Percentiles rank a stretch among this genome's conserved stretches.
These are phyloP conservation scores for Bryoglossum gracile DNA, from an alignment of 495 filamentous ascomycete genomes.

Conservation along the genomic window DNA sequence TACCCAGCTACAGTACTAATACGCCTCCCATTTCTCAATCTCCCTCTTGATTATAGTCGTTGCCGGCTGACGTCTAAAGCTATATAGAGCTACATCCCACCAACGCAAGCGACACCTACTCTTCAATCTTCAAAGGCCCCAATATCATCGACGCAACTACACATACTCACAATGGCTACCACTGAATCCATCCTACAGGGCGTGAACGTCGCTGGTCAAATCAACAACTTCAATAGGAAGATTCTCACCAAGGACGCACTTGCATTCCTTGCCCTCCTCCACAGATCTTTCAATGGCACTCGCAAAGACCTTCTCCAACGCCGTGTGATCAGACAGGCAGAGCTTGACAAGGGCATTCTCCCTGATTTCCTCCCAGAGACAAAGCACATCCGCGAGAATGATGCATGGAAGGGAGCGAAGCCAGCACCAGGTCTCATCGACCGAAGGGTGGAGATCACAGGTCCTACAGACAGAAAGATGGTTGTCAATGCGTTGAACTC, in stretches of 20 bases:
- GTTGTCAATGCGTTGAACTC: slow-evolving; percentile 97
- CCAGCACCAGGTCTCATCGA: slow-evolving; percentile 93
- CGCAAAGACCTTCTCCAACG: slow-evolving; percentile 87
- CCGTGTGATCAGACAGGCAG: slow-evolving; percentile 79
- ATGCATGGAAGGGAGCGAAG: slow-evolving; percentile 88
- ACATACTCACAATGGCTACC: slow-evolving; percentile 51
- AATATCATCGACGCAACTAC: too few species aligned
- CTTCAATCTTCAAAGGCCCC: too few species aligned
- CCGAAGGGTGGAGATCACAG: slow-evolving; percentile 96
- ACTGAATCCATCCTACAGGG: slow-evolving; percentile 75
- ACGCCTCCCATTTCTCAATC: neutral
- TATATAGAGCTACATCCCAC: slow-evolving; percentile 9
- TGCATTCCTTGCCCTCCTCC: slow-evolving; percentile 88
- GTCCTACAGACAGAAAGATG: slow-evolving; percentile 98
- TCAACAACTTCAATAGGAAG: slow-evolving; percentile 74
- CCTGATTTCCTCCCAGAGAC: slow-evolving; percentile 97
- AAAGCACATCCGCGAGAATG: slow-evolving; percentile 88
- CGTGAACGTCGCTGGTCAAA: slow-evolving; percentile 72
- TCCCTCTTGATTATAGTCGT: neutral
- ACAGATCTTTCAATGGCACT: slow-evolving; percentile 86
- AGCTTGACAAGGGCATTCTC: slow-evolving; percentile 87
- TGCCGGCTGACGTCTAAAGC: slow-evolving; percentile 7
- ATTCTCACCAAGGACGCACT: slow-evolving; percentile 88
- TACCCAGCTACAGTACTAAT: too few species aligned
- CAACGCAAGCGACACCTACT: neutral